These are phyloP conservation scores for Fraxinus paxiana DNA, from an alignment of 305 asterid species.

Conservation along the genomic window DNA sequence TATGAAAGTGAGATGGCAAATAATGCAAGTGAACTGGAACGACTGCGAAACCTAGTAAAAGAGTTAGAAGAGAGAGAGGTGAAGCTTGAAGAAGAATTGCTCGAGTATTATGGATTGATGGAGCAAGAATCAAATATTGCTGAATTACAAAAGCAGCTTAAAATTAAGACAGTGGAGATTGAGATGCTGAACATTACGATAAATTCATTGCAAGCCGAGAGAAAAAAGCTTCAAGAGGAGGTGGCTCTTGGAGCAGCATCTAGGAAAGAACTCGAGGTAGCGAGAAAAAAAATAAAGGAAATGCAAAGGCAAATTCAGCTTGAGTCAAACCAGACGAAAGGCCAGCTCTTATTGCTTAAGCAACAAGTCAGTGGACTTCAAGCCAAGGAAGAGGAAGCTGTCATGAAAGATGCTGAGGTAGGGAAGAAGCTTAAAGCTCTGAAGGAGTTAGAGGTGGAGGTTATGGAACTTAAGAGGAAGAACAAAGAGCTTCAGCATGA, in stretches of 20 bases:
- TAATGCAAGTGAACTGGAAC: constrained; percentile 68
- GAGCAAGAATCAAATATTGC: constrained; percentile 76
- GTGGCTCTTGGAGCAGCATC: constrained; percentile 51
- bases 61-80: constrained; percentile 90
- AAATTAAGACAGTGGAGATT: constrained; percentile 74
- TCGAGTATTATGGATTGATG: constrained; percentile 79
- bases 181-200: constrained; percentile 86
- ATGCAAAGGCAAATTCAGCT: constrained; percentile 85
- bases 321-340: constrained; percentile 85
- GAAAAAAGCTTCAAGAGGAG: constrained; percentile 90
- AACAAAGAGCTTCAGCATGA: constrained; percentile 92
- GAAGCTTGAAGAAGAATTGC: constrained; percentile 88
- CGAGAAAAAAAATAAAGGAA: constrained; percentile 75
- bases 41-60: constrained; percentile 56
- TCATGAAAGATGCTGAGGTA: constrained; percentile 52
- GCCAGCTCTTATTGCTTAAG: constrained; percentile 77
- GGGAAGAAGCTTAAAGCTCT: constrained; percentile 75
- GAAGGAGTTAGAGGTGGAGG: constrained; percentile 79
- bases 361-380: constrained; percentile 88
- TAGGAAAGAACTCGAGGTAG: constrained; percentile 63
- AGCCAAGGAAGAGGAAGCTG: constrained; percentile 68
- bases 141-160: constrained; percentile 82
- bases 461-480: constrained; percentile 82
- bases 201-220: constrained; percentile 73
- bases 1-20: constrained; percentile 75